Conservation (phyloP, 805 yeast genomes). For the Kluyveromyces wickerhamii region DNA sequence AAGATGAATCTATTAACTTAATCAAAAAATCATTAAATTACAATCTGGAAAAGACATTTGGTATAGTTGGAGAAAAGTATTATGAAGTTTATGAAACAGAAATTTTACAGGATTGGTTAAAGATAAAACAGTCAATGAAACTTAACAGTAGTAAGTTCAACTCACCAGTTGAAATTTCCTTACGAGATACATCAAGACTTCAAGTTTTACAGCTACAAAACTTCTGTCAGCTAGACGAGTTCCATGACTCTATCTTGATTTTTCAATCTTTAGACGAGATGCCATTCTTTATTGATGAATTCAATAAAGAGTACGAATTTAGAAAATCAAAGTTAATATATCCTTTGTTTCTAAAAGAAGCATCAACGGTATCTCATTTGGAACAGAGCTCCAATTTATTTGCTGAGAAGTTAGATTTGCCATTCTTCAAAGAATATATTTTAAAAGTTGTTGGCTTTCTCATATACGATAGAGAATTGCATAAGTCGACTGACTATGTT, state of each 20-base stretch:
- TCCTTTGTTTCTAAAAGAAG: slow-evolving; percentile 45
- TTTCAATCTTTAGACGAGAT: slow-evolving; percentile 64
- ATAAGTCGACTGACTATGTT: slow-evolving; percentile 53
- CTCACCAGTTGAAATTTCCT: slow-evolving; percentile 75
- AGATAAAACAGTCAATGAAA: slow-evolving; percentile 49
- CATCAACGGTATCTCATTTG: slow-evolving; percentile 13
- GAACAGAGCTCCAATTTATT: slow-evolving; percentile 24
- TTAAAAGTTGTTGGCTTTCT: slow-evolving; percentile 67
- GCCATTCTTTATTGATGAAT: slow-evolving; percentile 51
- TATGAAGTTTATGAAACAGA: slow-evolving; percentile 48
- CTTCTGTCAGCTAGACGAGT: slow-evolving; percentile 55
- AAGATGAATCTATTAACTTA: slow-evolving; percentile 62
- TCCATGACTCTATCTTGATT: slow-evolving; percentile 77
- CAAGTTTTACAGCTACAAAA: slow-evolving; percentile 28
- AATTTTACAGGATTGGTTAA: slow-evolving; percentile 47
- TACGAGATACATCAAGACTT: slow-evolving; percentile 51
- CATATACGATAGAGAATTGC: slow-evolving; percentile 62
- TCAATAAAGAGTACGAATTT: slow-evolving; percentile 61
- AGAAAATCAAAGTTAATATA: slow-evolving; percentile 65
- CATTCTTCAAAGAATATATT: slow-evolving; percentile 43
- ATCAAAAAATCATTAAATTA: slow-evolving; percentile 57
- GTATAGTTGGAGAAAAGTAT: slow-evolving; percentile 33
- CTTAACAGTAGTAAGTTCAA: slow-evolving; percentile 54
- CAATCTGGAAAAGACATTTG: slow-evolving; percentile 53
- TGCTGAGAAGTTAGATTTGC: slow-evolving; percentile 17